These are phyloP conservation scores for Flammula alnicola DNA, from an alignment of 1,284 basidiomycete genomes.

Conservation along the genomic window DNA sequence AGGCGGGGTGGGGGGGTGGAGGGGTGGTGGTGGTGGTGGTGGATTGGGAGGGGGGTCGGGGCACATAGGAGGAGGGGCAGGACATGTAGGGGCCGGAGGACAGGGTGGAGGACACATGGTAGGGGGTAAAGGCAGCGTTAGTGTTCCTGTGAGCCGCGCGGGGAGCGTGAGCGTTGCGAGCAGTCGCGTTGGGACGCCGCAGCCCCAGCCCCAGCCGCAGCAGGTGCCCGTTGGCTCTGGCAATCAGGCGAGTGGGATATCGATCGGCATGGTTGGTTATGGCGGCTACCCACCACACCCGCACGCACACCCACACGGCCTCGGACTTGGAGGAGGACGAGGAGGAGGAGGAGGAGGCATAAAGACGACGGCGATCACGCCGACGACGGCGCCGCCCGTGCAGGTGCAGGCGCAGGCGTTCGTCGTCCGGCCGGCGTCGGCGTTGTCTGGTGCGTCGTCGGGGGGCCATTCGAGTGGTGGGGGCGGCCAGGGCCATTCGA, in stretches of 20 bases:
- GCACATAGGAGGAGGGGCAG: conserved; percentile 9
- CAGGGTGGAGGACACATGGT: background rate
- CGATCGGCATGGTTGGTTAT: conserved; percentile 1
- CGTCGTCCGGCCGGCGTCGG: background rate
- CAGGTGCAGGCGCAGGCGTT: conserved; percentile 17
- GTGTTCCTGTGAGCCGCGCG: conserved; percentile 39
- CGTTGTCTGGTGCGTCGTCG: background rate
- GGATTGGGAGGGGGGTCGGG: conserved; percentile 25
- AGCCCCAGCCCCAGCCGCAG: conserved; percentile 8
- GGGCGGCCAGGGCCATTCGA: background rate
- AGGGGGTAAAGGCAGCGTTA: conserved; percentile 31
- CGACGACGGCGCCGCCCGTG: conserved; percentile 26
- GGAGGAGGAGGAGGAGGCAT: background rate
- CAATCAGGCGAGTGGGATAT: background rate
- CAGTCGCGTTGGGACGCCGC: conserved; percentile 39
- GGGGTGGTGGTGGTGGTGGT: conserved; percentile 9
- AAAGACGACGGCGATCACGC: conserved; percentile 18
- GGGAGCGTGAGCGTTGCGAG: conserved; percentile 22
- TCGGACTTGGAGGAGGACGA: background rate
- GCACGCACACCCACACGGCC: background rate
- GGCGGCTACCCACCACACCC: too few species aligned
- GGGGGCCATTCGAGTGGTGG: background rate
- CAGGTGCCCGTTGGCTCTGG: too few species aligned
- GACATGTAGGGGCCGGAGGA: background rate
- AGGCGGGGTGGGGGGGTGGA: conserved; percentile 21